phyloP scores from a whole-genome alignment of 768 basidiomycete species.

The Podaxis sp. region DNA sequence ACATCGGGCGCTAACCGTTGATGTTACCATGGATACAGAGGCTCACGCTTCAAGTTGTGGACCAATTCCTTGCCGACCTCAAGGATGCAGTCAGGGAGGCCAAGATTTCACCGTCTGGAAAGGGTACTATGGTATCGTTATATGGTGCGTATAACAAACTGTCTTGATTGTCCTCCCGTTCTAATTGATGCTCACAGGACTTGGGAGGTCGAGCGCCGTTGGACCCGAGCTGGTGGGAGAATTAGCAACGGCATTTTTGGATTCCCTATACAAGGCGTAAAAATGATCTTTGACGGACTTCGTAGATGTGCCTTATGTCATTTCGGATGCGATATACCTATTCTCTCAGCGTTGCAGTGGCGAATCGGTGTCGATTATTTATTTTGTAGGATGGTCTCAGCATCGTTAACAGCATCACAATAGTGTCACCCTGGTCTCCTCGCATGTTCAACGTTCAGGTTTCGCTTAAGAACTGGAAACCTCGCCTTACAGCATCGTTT shows the following conservation, averaged over 20 bases:
- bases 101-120: constrained; percentile 59
- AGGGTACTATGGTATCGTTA: constrained; percentile 87
- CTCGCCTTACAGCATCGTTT: too few relatives aligned
- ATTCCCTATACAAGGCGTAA: constrained; percentile 79
- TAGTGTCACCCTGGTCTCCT: too few relatives aligned
- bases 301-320: neutral
- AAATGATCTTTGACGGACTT: neutral
- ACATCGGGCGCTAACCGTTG: neutral
- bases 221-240: constrained; percentile 80
- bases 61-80: constrained; percentile 82
- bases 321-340: neutral
- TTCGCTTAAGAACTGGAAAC: too few relatives aligned
- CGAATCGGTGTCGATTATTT: neutral
- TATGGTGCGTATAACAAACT: constrained; percentile 64
- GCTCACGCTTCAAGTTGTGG: constrained; percentile 74
- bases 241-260: constrained; percentile 78
- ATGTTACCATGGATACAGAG: constrained; percentile 41
- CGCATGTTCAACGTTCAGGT: too few relatives aligned
- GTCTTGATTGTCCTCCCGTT: neutral
- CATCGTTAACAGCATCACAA: too few relatives aligned
- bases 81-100: constrained; percentile 75
- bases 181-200: constrained; percentile 43
- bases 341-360: neutral
- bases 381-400: too few relatives aligned
- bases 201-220: constrained; percentile 79